Percentiles rank a stretch among this genome's conserved stretches.
Evolutionary conservation across 2,329 filamentous ascomycete genomes (phyloP).

Genomic region (Camillea tinctor): DNA sequence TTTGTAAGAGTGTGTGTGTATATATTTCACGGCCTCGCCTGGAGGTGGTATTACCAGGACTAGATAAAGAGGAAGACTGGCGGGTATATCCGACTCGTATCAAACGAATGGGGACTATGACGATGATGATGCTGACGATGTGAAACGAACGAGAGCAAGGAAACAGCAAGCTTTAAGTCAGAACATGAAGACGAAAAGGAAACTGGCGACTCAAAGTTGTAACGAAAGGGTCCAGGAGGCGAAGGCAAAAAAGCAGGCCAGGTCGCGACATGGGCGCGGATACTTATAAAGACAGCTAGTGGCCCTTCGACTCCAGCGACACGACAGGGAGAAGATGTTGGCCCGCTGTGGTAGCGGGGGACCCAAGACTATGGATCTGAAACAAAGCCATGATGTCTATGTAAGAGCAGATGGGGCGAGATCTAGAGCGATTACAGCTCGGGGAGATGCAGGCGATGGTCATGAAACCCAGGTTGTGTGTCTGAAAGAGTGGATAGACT

Average conservation of each 20-base stretch:
- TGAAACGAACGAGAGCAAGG: conserved; percentile 34
- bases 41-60: conserved; percentile 15
- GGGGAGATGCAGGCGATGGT: conserved; percentile 34
- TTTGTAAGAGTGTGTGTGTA: not conserved
- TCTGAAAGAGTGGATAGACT: conserved; percentile 44
- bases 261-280: conserved; percentile 34
- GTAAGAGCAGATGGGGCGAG: conserved; percentile 28
- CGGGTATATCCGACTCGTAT: conserved; percentile 35
- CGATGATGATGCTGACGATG: conserved; percentile 1
- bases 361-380: conserved; percentile 36
- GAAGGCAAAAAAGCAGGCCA: conserved; percentile 30
- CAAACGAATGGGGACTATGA: conserved; percentile 38
- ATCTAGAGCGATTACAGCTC: conserved; percentile 34
- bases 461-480: conserved; percentile 54
- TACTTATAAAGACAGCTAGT: conserved; percentile 33
- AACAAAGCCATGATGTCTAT: conserved; percentile 32
- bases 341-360: conserved; percentile 38
- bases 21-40: conserved; percentile 18
- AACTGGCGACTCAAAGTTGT: conserved; percentile 30
- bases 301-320: conserved; percentile 37
- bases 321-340: conserved; percentile 44
- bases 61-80: conserved; percentile 11
- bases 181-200: conserved; percentile 32
- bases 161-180: conserved; percentile 29
- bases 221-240: conserved; percentile 31